phyloP scores from a whole-genome alignment of 2,329 filamentous ascomycete genomes.

The Dactylonectria estremocensis region DNA sequence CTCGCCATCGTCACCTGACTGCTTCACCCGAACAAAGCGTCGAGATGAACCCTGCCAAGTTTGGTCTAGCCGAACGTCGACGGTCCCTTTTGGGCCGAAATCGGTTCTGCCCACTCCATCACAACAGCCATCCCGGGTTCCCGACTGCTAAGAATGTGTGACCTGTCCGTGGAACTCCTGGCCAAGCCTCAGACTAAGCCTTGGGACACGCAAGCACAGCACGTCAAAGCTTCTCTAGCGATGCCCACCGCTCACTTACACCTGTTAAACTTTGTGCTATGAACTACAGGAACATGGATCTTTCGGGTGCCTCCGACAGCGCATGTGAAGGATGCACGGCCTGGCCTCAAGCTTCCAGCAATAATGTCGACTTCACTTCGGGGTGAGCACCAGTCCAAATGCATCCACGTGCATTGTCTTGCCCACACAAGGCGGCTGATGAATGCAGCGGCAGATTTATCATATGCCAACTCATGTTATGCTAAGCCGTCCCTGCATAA shows the following conservation, averaged over 20 bases:
- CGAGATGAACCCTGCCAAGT: slow-evolving; percentile 23
- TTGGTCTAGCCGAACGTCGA: slow-evolving; percentile 1
- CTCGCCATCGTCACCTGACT: slow-evolving; percentile 40
- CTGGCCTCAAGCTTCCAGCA: background rate
- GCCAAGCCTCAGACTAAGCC: slow-evolving; percentile 15
- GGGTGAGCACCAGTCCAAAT: slow-evolving; percentile 2
- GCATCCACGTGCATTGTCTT: background rate
- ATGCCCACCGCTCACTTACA: background rate
- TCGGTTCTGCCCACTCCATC: slow-evolving; percentile 7
- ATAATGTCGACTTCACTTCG: background rate
- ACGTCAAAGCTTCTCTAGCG: slow-evolving; percentile 9
- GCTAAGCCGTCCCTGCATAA: slow-evolving; percentile 12
- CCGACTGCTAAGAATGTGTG: slow-evolving; percentile 17
- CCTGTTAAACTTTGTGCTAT: slow-evolving; percentile 13
- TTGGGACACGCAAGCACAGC: slow-evolving; percentile 26
- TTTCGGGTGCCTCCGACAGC: slow-evolving; percentile 15
- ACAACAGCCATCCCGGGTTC: slow-evolving; percentile 26
- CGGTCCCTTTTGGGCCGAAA: background rate
- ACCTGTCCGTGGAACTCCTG: slow-evolving; percentile 16
- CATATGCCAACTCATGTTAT: background rate
- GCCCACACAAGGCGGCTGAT: background rate
- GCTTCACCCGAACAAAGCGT: slow-evolving; percentile 9
- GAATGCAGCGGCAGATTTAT: background rate
- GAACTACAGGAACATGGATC: slow-evolving; percentile 26
- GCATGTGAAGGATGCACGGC: slow-evolving; percentile 5